Percentiles rank a stretch among this genome's conserved stretches.
These are phyloP conservation scores for Heritiera littoralis DNA, from an alignment of 345 rosid species.

Conservation along the genomic window DNA sequence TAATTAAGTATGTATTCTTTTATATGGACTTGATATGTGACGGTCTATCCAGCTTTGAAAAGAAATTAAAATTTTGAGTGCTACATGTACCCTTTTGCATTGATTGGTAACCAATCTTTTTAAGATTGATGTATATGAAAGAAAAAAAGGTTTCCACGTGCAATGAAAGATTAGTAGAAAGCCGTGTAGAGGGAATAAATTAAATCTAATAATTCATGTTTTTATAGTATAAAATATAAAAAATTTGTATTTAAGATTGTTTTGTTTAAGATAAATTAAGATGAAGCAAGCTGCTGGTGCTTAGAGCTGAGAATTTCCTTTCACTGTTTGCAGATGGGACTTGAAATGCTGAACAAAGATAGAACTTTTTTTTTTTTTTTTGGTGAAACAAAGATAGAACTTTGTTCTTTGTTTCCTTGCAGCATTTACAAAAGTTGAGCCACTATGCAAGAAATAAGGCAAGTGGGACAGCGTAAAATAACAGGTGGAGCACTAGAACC, in stretches of 20 bases:
- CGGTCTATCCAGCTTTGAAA: background rate
- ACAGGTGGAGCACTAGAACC: constrained; percentile 29
- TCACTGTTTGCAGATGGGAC: constrained; percentile 22
- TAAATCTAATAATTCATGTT: too few relatives aligned
- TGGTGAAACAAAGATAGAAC: background rate
- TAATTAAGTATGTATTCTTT: too few relatives aligned
- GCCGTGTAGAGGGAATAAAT: background rate
- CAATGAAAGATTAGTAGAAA: background rate
- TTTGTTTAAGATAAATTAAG: background rate
- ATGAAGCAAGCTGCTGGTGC: constrained; percentile 10
- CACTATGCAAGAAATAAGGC: constrained; percentile 25
- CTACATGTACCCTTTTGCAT: background rate
- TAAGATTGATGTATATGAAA: background rate
- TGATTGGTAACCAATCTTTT: background rate
- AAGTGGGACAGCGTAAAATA: constrained; percentile 28
- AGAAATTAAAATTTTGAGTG: background rate
- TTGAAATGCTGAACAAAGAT: background rate
- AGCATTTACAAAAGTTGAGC: constrained; percentile 3
- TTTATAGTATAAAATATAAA: too few relatives aligned
- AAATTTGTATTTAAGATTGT: too few relatives aligned
- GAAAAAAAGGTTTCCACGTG: background rate
- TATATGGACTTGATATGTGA: background rate
- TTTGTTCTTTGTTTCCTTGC: background rate
- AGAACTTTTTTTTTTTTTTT: background rate
- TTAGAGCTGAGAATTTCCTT: background rate